Evolutionary conservation across 2,329 filamentous ascomycete species (phyloP).

Genomic region (Ascocoryne sarcoides): DNA sequence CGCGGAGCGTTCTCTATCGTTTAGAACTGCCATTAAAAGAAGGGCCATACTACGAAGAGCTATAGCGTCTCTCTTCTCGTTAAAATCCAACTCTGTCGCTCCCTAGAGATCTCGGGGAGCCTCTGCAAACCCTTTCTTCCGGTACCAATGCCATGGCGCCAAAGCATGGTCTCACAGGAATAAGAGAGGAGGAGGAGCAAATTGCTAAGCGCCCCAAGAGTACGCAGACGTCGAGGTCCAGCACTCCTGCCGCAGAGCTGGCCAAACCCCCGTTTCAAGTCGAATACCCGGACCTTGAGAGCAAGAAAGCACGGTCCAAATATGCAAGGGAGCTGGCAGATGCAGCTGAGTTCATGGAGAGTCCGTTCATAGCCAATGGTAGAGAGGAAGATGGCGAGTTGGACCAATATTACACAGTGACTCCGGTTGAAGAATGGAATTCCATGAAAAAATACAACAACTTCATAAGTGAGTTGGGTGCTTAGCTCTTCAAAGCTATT

Average conservation of each 20-base stretch:
- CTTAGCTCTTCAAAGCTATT: constrained; percentile 3
- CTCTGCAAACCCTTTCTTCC: too few species aligned
- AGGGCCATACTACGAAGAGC: too few species aligned
- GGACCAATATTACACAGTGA: constrained; percentile 25
- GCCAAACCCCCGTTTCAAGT: constrained; percentile 10
- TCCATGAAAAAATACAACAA: constrained; percentile 34
- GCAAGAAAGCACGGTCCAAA: too few species aligned
- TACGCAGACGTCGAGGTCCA: constrained; percentile 11
- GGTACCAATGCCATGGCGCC: constrained; percentile 18
- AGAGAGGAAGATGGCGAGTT: constrained; percentile 19
- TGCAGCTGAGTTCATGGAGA: too few species aligned
- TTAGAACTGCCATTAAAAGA: too few species aligned
- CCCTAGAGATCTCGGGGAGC: too few species aligned
- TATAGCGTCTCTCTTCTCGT: too few species aligned
- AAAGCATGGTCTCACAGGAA: constrained; percentile 18
- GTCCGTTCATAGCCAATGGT: constrained; percentile 20
- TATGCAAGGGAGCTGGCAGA: too few species aligned
- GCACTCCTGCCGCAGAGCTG: constrained; percentile 14
- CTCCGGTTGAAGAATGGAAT: constrained; percentile 30
- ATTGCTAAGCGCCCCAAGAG: constrained; percentile 19
- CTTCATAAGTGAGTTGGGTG: constrained; percentile 35
- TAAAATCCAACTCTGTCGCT: too few species aligned
- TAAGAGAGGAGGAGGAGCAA: constrained; percentile 8
- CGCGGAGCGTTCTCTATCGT: too few species aligned
- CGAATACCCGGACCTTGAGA: constrained; percentile 5